Conservation (phyloP, 2,329 filamentous ascomycete species). For the Clarireedia sp. region DNA sequence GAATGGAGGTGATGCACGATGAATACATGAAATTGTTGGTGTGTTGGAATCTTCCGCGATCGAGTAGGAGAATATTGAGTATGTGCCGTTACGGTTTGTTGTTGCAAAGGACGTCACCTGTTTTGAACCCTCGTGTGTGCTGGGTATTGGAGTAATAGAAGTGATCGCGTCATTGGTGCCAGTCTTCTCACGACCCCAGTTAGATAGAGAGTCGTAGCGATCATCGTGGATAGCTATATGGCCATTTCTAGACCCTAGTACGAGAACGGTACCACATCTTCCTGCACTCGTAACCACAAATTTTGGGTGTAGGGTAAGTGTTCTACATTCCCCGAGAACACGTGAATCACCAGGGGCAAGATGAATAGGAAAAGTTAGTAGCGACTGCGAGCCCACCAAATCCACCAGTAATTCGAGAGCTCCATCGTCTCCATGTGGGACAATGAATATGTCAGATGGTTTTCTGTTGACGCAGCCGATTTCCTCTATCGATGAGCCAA, state of each 20-base stretch:
- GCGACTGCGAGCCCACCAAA: neutral
- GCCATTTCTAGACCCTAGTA: conserved; percentile 50
- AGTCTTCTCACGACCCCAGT: conserved; percentile 12
- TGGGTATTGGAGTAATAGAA: conserved; percentile 45
- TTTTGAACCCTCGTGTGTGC: conserved; percentile 29
- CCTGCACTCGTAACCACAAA: conserved; percentile 46
- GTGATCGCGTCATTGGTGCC: conserved; percentile 57
- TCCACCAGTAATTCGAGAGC: neutral
- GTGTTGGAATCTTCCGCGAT: conserved; percentile 12
- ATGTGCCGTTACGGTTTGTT: conserved; percentile 70
- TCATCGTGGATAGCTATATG: conserved; percentile 41
- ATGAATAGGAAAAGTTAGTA: conserved; percentile 3
- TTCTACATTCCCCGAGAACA: neutral
- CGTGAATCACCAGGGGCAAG: neutral
- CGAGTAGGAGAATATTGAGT: conserved; percentile 47
- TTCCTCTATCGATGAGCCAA: conserved; percentile 9
- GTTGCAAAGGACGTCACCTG: conserved; percentile 51
- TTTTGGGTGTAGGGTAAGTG: conserved; percentile 29
- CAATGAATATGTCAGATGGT: conserved; percentile 29
- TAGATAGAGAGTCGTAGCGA: conserved; percentile 4
- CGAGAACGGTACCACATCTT: conserved; percentile 31
- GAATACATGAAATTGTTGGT: conserved; percentile 38
- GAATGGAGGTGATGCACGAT: conserved; percentile 62
- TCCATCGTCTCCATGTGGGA: neutral
- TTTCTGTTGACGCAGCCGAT: conserved; percentile 22